phyloP scores from a whole-genome alignment of 768 basidiomycete genomes.

The Rhodotorula taiwanensis region DNA sequence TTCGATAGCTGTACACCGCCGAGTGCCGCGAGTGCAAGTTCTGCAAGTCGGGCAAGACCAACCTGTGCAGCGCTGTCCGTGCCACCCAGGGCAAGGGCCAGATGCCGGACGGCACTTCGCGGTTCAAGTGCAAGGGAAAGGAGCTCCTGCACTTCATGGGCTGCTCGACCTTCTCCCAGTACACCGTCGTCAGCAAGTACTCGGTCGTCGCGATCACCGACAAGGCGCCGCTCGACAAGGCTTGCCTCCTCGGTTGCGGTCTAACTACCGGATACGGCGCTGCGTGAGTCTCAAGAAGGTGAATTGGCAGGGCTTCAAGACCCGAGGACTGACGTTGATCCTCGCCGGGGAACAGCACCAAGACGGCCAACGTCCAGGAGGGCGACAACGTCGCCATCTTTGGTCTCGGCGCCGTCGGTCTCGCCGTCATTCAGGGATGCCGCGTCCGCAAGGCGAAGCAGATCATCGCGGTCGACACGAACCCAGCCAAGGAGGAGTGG shows the following conservation, averaged over 20 bases:
- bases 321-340: constrained; percentile 43
- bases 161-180: constrained; percentile 98
- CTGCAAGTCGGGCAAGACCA: constrained; percentile 85
- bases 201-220: constrained; percentile 85
- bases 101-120: constrained; percentile 82
- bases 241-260: constrained; percentile 76
- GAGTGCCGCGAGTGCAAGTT: constrained; percentile 97
- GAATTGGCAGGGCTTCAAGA: too few species aligned
- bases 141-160: constrained; percentile 95
- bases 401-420: constrained; percentile 87
- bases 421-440: constrained; percentile 81
- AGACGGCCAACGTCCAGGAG: constrained; percentile 50
- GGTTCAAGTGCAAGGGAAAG: constrained; percentile 81
- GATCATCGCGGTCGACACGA: constrained; percentile 81
- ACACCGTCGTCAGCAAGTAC: constrained; percentile 91
- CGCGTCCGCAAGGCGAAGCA: constrained; percentile 69
- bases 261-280: constrained; percentile 34
- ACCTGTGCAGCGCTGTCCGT: constrained; percentile 75
- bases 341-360: constrained; percentile 39
- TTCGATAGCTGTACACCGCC: constrained; percentile 46
- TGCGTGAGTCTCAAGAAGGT: constrained; percentile 52
- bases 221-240: constrained; percentile 82
- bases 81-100: constrained; percentile 76
- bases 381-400: constrained; percentile 87
- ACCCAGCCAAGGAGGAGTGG: constrained; percentile 76